Conservation (phyloP, 164 flowering plant genomes). For the Nymphaea thermarum region DNA sequence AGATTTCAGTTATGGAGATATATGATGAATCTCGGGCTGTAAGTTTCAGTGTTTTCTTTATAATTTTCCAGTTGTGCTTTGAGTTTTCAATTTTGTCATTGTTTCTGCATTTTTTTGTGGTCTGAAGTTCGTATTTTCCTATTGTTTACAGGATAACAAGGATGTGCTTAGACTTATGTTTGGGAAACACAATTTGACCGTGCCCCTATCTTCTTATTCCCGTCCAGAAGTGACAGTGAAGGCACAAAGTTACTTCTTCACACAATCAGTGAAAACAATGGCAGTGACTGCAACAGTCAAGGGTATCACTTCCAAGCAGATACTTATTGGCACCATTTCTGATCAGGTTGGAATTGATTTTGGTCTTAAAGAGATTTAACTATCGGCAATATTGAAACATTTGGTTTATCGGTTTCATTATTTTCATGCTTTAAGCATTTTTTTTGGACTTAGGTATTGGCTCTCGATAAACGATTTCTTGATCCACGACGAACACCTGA, state of each 20-base stretch:
- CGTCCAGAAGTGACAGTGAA: constrained; percentile 76
- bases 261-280: constrained; percentile 82
- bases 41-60: constrained; percentile 8
- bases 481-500: constrained; percentile 85
- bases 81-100: neutral
- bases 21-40: constrained; percentile 99
- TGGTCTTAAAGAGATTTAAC: neutral
- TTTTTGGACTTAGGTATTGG: constrained; percentile 51
- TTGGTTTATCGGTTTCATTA: neutral
- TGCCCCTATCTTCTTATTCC: constrained; percentile 79
- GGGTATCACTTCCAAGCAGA: constrained; percentile 96
- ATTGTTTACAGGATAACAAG: constrained; percentile 66
- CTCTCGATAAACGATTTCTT: constrained; percentile 80
- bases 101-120: neutral
- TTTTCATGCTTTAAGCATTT: neutral
- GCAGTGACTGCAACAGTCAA: constrained; percentile 82
- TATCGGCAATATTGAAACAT: neutral
- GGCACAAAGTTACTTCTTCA: constrained; percentile 81
- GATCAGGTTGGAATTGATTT: constrained; percentile 62
- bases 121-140: constrained; percentile 1
- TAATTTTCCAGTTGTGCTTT: too few species aligned
- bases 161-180: constrained; percentile 81
- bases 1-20: constrained; percentile 94
- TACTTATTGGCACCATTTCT: constrained; percentile 88
- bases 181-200: constrained; percentile 91